Percentiles rank a stretch among this genome's conserved stretches.
phyloP scores from a whole-genome alignment of 1,139 yeast genomes.

The Williopsis jadinii region DNA sequence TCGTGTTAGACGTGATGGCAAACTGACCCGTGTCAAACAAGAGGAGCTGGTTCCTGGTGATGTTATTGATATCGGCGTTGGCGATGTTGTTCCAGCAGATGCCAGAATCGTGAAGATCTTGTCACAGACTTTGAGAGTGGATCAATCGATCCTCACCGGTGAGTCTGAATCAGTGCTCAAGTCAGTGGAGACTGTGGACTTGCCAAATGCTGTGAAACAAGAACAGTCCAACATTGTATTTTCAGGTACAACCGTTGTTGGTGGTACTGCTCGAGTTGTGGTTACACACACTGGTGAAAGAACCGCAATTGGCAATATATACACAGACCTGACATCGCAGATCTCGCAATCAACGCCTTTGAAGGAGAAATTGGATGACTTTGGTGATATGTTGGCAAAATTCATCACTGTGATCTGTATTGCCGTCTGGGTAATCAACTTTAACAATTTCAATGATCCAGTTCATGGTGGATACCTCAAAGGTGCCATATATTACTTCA shows the following conservation, averaged over 20 bases:
- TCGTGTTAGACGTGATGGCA: constrained; percentile 37
- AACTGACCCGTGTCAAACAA: constrained; percentile 31
- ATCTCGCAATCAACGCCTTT: constrained; percentile 69
- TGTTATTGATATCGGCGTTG: constrained; percentile 54
- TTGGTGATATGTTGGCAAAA: constrained; percentile 63
- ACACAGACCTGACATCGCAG: constrained; percentile 43
- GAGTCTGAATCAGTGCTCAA: constrained; percentile 49
- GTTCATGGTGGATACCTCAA: constrained; percentile 31
- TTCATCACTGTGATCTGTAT: constrained; percentile 72
- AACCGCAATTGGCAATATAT: constrained; percentile 76
- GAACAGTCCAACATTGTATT: constrained; percentile 32
- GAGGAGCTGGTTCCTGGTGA: constrained; percentile 69
- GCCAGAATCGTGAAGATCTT: constrained; percentile 45
- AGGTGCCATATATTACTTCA: constrained; percentile 47
- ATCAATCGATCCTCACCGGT: constrained; percentile 75
- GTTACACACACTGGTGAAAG: constrained; percentile 59
- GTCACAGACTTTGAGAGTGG: constrained; percentile 62
- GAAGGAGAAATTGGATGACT: constrained; percentile 51
- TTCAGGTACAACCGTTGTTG: constrained; percentile 60
- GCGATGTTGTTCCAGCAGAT: constrained; percentile 80
- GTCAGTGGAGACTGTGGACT: constrained; percentile 30
- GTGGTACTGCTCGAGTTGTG: constrained; percentile 70
- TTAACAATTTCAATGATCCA: constrained; percentile 56
- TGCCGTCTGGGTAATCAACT: constrained; percentile 75
- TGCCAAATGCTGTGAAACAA: constrained; percentile 30